Conservation (phyloP, 1,284 basidiomycete species). For the Thelephora terrestris region DNA sequence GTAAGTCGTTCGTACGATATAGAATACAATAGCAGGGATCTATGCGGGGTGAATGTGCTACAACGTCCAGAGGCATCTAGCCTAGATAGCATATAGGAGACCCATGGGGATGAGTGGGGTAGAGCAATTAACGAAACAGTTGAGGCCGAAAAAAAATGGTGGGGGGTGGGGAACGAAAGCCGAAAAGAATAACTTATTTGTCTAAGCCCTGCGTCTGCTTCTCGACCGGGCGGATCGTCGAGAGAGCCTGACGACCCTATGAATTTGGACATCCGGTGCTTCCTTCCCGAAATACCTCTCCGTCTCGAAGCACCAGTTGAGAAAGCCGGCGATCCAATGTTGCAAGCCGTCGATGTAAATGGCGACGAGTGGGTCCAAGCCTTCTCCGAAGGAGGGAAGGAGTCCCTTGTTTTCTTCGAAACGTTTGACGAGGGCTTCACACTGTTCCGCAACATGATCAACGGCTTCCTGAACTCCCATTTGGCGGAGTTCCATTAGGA, state of each 20-base stretch:
- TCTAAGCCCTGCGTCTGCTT: too few species aligned
- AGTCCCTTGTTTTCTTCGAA: slow-evolving; percentile 9
- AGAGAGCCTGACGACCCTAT: slow-evolving; percentile 19
- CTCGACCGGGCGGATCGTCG: too few species aligned
- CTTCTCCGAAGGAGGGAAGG: slow-evolving; percentile 13
- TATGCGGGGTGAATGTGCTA: too few species aligned
- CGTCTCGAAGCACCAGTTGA: slow-evolving; percentile 18
- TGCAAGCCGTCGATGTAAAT: slow-evolving; percentile 12
- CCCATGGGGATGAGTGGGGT: too few species aligned
- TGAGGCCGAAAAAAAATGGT: too few species aligned
- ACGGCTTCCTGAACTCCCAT: slow-evolving; percentile 16
- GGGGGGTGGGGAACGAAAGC: too few species aligned
- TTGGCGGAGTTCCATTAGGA: slow-evolving; percentile 9
- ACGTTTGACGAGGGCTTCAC: slow-evolving; percentile 8
- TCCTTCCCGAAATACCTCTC: slow-evolving; percentile 22
- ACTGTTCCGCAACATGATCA: slow-evolving; percentile 15
- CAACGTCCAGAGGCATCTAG: too few species aligned
- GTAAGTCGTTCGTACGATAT: too few species aligned
- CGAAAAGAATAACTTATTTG: too few species aligned
- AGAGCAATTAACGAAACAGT: too few species aligned
- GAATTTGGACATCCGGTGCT: slow-evolving; percentile 19
- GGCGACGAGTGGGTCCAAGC: slow-evolving; percentile 10
- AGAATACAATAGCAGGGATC: too few species aligned
- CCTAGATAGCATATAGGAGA: too few species aligned
- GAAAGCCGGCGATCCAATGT: slow-evolving; percentile 11